Base-by-base conservation (phyloP, 108 stramenopile genomes). In the Nitzschia palea region DNA sequence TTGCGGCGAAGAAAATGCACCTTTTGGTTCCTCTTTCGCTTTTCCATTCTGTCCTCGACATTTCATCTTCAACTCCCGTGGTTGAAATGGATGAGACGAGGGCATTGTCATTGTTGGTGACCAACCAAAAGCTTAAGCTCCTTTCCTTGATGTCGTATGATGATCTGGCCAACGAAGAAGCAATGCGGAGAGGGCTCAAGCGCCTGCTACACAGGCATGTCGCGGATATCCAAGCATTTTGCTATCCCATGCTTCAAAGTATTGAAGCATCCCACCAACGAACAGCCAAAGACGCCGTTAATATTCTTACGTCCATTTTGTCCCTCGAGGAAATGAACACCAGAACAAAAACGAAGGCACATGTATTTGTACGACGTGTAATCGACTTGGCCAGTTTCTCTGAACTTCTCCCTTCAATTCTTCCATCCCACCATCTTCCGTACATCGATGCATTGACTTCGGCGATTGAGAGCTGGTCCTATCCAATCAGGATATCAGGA, bases 21-120 rank as follows among this genome's bases (percentile, higher is more conserved):
- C 27, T 63, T 32, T 60, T 60, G 30, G 55, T 67, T 32, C 69
- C 55, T 28, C 54, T 44, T 65, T 55, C 47, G 40, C 75, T 71
- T 44, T 55, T 62, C 30, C 12, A 67, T 2, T 26, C 20, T 23
- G 20, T 60, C 1, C 17, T 10, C 10, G 14, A 36, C 20, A 17
- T 34, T 42, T 2, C 36, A 40, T 10, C 14, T 18, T 50, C 64
- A 12, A 33, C 28, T 25, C 9, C 50, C 2, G 47, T 34, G 33
- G 10, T 28, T 22, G 47, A 59, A 2, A 28, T 34, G 31, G 37
- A 58, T 47, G 0, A 44, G 29, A 33, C 17, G n/a, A 34, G 9
- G 3, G 33, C 33, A 2, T 29, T 59, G 8, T 15, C 29, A 20
- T 23, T 34, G 4, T 37, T 59, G 35, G 34, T 20, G 5, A 18